phyloP scores from a whole-genome alignment of 2,329 filamentous ascomycete species.

The Pseudogymnoascus verrucosus region DNA sequence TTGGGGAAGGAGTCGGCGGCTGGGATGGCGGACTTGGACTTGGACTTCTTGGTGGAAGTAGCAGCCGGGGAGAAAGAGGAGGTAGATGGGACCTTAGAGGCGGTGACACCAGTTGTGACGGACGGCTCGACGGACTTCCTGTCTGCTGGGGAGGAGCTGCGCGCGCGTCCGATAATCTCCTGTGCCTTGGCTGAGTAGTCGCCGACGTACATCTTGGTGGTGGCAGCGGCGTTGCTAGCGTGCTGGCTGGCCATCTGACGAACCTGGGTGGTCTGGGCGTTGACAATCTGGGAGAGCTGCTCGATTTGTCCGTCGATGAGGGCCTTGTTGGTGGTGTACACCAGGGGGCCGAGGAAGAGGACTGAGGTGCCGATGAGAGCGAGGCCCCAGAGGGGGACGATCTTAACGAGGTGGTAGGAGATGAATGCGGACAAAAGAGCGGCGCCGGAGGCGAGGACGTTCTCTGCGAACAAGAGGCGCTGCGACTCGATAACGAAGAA shows the following conservation, averaged over 20 bases:
- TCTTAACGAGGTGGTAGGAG: conserved; percentile 61
- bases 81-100: neutral
- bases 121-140: conserved; percentile 8
- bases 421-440: conserved; percentile 54
- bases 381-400: conserved; percentile 63
- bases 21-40: neutral
- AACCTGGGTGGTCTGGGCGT: conserved; percentile 55
- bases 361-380: conserved; percentile 51
- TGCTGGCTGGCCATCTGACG: conserved; percentile 55
- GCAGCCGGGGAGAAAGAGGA: neutral
- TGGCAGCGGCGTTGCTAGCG: conserved; percentile 51
- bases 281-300: conserved; percentile 49
- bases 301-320: conserved; percentile 57
- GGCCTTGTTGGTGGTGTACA: conserved; percentile 63
- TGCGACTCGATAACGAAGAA: conserved; percentile 65
- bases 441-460: conserved; percentile 49
- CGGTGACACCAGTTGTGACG: neutral
- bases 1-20: neutral
- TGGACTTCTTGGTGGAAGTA: neutral
- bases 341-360: conserved; percentile 52
- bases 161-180: conserved; percentile 46
- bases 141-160: conserved; percentile 22
- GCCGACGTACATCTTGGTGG: conserved; percentile 60
- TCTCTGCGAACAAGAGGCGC: conserved; percentile 61
- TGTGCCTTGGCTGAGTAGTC: conserved; percentile 63